These are phyloP conservation scores for Sclerotinia sclerotiorum DNA, from an alignment of 2,329 filamentous ascomycete genomes.

Conservation along the genomic window DNA sequence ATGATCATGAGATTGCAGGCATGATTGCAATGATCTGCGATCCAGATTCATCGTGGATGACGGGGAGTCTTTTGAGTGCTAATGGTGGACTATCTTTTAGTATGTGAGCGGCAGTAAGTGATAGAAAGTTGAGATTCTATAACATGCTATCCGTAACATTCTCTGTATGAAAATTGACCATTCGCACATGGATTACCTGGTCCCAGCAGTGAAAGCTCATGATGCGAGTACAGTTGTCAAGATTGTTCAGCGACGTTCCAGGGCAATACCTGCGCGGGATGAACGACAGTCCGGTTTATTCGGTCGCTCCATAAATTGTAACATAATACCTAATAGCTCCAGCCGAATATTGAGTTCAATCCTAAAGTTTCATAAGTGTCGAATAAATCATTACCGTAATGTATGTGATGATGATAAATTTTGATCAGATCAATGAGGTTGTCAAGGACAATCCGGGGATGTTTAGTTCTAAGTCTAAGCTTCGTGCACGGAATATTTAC, in stretches of 20 bases:
- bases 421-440: no score
- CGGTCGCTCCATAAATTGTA: not conserved
- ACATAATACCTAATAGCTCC: not conserved
- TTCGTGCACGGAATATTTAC: not conserved
- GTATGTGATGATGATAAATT: no score
- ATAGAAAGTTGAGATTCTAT: not conserved
- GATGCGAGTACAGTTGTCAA: not conserved
- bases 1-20: slow-evolving; percentile 24
- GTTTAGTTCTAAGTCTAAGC: not conserved
- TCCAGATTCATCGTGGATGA: slow-evolving; percentile 20
- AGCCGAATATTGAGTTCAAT: no score
- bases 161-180: not conserved
- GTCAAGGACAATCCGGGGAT: no score
- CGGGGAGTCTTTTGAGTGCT: slow-evolving; percentile 13
- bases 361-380: no score
- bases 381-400: no score
- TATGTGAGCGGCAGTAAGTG: not conserved
- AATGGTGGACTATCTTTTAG: slow-evolving; percentile 15
- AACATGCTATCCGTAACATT: not conserved
- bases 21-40: slow-evolving; percentile 21
- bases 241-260: not conserved
- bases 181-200: not conserved
- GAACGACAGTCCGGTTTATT: no score
- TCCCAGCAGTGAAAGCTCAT: not conserved
- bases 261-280: not conserved